Conservation (phyloP, 129 eudicot genomes). For the Sambucus nigra region DNA sequence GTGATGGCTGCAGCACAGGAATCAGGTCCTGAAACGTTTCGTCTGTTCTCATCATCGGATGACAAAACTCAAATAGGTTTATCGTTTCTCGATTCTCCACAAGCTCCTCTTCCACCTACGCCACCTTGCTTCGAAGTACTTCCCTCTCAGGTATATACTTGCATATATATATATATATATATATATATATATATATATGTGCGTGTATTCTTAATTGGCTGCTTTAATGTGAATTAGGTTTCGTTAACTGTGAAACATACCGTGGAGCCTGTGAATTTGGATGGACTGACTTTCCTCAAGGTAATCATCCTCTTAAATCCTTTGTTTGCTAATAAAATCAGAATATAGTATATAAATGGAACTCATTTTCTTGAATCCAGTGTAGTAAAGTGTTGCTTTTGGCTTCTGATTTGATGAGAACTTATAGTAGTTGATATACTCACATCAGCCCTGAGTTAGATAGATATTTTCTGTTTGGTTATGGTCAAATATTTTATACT, state of each 20-base stretch:
- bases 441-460: neutral
- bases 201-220: neutral
- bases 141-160: slow-evolving; percentile 43
- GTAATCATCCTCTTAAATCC: slow-evolving; percentile 16
- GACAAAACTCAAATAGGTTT: slow-evolving; percentile 41
- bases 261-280: slow-evolving; percentile 59
- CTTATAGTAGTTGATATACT: neutral
- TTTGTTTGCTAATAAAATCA: neutral
- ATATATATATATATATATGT: neutral
- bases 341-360: neutral
- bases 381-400: neutral
- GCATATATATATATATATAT: neutral
- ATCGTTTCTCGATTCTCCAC: slow-evolving; percentile 47
- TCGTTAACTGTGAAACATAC: slow-evolving; percentile 41
- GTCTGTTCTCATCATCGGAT: slow-evolving; percentile 40
- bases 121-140: slow-evolving; percentile 84
- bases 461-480: neutral
- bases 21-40: slow-evolving; percentile 34
- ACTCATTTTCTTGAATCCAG: neutral
- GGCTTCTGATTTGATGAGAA: neutral
- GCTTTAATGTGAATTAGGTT: slow-evolving; percentile 21
- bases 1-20: slow-evolving; percentile 22
- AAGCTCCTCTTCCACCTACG: slow-evolving; percentile 48
- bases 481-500: no score
- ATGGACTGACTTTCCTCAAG: slow-evolving; percentile 72